Evolutionary conservation across 345 rosid genomes (phyloP).

Genomic region (Gossypium sturtianum): DNA sequence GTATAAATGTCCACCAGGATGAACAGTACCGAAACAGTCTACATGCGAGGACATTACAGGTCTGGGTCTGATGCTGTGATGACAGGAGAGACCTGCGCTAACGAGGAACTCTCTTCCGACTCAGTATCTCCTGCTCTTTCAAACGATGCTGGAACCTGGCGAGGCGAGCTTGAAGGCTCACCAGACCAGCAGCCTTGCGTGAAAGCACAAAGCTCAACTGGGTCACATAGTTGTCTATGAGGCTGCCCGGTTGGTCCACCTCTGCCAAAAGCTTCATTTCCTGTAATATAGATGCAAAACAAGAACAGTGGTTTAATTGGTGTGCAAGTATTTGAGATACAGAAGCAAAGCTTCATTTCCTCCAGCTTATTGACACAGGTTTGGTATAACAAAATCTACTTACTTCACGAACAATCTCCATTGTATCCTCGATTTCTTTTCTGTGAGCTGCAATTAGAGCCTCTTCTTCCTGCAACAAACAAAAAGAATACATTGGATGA

Average conservation of each 20-base stretch:
- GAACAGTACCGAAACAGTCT: not conserved
- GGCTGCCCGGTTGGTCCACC: slow-evolving; percentile 94
- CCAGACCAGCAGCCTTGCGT: slow-evolving; percentile 90
- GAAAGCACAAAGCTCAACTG: slow-evolving; percentile 89
- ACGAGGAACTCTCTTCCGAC: slow-evolving; percentile 79
- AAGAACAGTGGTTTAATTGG: not conserved
- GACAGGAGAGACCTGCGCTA: slow-evolving; percentile 15
- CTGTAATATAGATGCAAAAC: slow-evolving; percentile 23
- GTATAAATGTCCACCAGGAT: not conserved
- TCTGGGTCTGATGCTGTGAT: not conserved
- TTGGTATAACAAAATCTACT: slow-evolving; percentile 11
- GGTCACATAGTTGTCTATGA: slow-evolving; percentile 81
- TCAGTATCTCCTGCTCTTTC: slow-evolving; percentile 87
- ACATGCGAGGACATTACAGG: not conserved
- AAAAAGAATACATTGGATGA: not conserved
- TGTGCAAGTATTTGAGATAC: too few relatives aligned
- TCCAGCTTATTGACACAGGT: not conserved
- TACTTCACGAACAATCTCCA: slow-evolving; percentile 97
- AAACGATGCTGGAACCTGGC: slow-evolving; percentile 95
- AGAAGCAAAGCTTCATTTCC: too few relatives aligned
- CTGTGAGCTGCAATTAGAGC: slow-evolving; percentile 86
- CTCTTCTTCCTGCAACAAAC: slow-evolving; percentile 70
- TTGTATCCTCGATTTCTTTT: slow-evolving; percentile 95
- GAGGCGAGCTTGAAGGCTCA: slow-evolving; percentile 91
- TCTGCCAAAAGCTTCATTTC: slow-evolving; percentile 94